Conservation (phyloP, 108 stramenopile species). For the Mediolabrus comicus region DNA sequence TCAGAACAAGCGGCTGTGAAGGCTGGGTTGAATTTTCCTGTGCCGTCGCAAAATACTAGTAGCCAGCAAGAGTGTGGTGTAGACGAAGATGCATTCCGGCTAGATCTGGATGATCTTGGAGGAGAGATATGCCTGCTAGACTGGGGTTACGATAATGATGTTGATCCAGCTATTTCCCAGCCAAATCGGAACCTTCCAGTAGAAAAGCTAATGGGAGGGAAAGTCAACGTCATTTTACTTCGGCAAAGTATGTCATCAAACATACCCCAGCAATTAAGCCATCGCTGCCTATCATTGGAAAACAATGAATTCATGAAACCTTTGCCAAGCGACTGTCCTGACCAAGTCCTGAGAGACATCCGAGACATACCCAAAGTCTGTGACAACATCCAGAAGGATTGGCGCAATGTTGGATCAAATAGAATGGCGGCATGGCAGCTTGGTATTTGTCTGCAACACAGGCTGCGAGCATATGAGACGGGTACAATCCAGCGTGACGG, state of each 20-base stretch:
- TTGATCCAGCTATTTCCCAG: conserved; percentile 36
- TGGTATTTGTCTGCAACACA: conserved; percentile 34
- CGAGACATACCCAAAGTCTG: conserved; percentile 58
- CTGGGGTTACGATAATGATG: conserved; percentile 37
- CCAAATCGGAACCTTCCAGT: conserved; percentile 44
- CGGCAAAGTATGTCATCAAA: conserved; percentile 48
- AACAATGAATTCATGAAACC: conserved; percentile 57
- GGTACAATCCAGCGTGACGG: conserved; percentile 24
- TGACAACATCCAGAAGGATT: conserved; percentile 60
- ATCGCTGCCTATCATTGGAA: conserved; percentile 53
- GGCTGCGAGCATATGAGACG: conserved; percentile 39
- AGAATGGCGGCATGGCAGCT: conserved; percentile 62
- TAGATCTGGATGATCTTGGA: conserved; percentile 72
- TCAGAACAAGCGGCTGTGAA: conserved; percentile 77
- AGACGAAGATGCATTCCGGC: conserved; percentile 53
- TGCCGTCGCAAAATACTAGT: conserved; percentile 19
- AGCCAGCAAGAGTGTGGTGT: conserved; percentile 16
- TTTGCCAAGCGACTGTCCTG: conserved; percentile 30
- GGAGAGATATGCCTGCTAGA: conserved; percentile 71
- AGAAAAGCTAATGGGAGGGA: conserved; percentile 52
- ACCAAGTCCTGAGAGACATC: conserved; percentile 58
- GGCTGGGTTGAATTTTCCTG: conserved; percentile 53
- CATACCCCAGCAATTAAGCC: conserved; percentile 20
- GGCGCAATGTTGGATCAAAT: conserved; percentile 50
- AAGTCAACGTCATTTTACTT: conserved; percentile 29